These are phyloP conservation scores for Catharanthus roseus DNA, from an alignment of 257 asterid species.

Conservation along the genomic window DNA sequence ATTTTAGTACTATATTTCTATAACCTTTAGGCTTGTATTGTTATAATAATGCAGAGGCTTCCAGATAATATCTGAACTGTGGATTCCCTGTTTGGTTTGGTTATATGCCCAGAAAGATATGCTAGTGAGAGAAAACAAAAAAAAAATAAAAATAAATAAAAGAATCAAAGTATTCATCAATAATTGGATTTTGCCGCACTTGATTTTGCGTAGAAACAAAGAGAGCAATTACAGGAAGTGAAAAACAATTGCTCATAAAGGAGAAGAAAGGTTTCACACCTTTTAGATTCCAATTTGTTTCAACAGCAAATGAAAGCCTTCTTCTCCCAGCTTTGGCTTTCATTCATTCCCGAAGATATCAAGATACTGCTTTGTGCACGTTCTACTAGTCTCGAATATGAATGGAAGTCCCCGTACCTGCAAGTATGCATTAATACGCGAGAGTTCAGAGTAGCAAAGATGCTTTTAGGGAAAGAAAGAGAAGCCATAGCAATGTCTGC, in stretches of 20 bases:
- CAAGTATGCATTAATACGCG: conserved; percentile 1
- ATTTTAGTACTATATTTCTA: neutral
- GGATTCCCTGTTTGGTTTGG: neutral
- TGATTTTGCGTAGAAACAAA: too few relatives aligned
- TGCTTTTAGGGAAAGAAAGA: neutral
- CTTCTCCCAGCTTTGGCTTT: conserved; percentile 21
- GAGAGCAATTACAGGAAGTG: neutral
- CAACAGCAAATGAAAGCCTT: neutral
- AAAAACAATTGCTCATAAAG: neutral
- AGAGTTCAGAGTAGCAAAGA: neutral
- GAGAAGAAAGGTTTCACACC: conserved; percentile 1
- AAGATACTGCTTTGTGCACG: conserved; percentile 27
- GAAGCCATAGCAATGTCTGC: neutral
- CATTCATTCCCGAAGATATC: conserved; percentile 16
- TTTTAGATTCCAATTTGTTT: conserved; percentile 1
- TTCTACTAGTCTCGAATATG: conserved; percentile 43
- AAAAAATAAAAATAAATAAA: too few relatives aligned
- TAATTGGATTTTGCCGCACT: neutral
- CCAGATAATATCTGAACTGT: neutral
- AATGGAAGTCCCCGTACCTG: conserved; percentile 58
- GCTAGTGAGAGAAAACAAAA: neutral
- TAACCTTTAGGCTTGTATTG: neutral
- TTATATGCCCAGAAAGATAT: neutral
- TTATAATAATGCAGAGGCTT: neutral
- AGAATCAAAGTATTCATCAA: neutral